Percentiles rank a stretch among this genome's conserved stretches.
Evolutionary conservation across 345 rosid genomes (phyloP).

Genomic region (Rhizophora apiculata): DNA sequence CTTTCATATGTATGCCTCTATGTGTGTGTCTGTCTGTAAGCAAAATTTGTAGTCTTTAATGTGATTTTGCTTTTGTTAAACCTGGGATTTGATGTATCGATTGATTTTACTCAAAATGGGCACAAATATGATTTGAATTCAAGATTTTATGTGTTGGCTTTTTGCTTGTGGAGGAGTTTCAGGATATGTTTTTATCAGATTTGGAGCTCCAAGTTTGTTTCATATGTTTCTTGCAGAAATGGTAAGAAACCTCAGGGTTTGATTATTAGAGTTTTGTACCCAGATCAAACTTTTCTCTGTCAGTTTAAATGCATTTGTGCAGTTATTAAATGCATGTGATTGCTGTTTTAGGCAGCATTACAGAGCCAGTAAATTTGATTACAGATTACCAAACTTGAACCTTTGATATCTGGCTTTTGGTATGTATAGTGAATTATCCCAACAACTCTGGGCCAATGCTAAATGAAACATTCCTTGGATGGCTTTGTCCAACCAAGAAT

Average conservation of each 20-base stretch:
- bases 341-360: conserved; percentile 1
- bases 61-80: neutral
- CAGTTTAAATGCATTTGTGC: neutral
- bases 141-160: neutral
- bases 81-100: no score
- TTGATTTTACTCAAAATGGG: no score
- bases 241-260: neutral
- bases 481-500: conserved; percentile 84
- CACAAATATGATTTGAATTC: no score
- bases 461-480: conserved; percentile 86
- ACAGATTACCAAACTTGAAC: no score
- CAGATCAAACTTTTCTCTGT: neutral
- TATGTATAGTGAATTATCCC: conserved; percentile 69
- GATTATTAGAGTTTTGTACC: neutral
- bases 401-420: no score
- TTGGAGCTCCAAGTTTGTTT: neutral
- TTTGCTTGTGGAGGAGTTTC: neutral
- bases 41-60: neutral
- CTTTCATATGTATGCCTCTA: no score
- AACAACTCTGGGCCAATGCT: conserved; percentile 68
- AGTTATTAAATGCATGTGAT: neutral
- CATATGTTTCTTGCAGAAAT: neutral
- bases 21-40: no score
- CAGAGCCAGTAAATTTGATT: neutral
- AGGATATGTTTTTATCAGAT: neutral